phyloP scores from a whole-genome alignment of 345 rosid species.

The Moricandia moricandioides region DNA sequence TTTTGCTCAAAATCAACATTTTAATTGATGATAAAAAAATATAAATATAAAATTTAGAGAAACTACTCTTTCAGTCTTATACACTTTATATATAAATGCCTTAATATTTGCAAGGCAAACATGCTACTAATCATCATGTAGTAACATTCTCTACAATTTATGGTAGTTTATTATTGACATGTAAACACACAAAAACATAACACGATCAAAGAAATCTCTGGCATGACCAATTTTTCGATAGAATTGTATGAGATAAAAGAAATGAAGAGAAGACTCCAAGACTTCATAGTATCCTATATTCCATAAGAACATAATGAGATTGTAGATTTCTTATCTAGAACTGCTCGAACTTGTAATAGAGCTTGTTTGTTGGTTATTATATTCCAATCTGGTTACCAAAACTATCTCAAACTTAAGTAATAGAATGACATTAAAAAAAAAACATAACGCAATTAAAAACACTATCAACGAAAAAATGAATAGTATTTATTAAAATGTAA shows the following conservation, averaged over 20 bases:
- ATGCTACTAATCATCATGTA: neutral
- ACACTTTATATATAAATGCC: neutral
- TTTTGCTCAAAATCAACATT: neutral
- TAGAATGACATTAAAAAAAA: too few species aligned
- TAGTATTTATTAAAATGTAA: neutral
- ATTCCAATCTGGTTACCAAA: too few species aligned
- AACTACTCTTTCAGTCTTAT: neutral
- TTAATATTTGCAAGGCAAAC: neutral
- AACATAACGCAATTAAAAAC: neutral
- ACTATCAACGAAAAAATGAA: neutral
- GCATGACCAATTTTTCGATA: too few species aligned
- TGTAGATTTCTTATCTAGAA: too few species aligned
- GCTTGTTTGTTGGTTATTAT: too few species aligned
- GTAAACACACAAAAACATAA: neutral
- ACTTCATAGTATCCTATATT: too few species aligned
- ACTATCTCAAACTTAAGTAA: too few species aligned
- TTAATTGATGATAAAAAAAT: neutral
- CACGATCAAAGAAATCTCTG: neutral
- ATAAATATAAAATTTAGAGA: too few species aligned
- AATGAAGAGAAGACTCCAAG: too few species aligned
- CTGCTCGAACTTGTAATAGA: too few species aligned
- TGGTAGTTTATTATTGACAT: neutral
- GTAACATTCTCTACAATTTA: neutral
- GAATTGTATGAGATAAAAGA: too few species aligned
- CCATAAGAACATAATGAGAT: too few species aligned